Evolutionary conservation across 805 yeast genomes (phyloP).

Genomic region (Saccharomyces kudriavzevii): DNA sequence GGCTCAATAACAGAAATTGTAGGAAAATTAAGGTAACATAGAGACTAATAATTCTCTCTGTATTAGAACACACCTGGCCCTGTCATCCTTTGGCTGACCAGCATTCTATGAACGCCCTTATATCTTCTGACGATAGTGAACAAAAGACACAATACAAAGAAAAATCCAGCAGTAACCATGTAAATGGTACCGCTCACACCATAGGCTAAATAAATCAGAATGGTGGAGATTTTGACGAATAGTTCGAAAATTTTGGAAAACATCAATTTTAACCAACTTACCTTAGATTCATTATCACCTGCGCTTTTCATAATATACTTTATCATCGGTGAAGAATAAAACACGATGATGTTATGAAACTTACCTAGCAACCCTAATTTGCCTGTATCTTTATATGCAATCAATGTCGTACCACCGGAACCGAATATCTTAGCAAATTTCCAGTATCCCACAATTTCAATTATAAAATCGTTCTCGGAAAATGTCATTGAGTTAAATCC

Average conservation of each 20-base stretch:
- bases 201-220: constrained; percentile 17
- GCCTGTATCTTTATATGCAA: constrained; percentile 9
- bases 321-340: constrained; percentile 19
- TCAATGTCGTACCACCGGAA: constrained; percentile 25
- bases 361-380: constrained; percentile 21
- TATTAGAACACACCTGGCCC: not conserved
- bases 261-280: not conserved
- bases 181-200: constrained; percentile 27
- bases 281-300: not conserved
- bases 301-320: constrained; percentile 1
- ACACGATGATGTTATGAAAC: constrained; percentile 28
- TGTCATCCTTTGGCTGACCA: not conserved
- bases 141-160: constrained; percentile 25
- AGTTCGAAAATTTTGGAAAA: constrained; percentile 8
- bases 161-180: constrained; percentile 23
- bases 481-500: constrained; percentile 26
- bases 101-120: constrained; percentile 11
- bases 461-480: constrained; percentile 22
- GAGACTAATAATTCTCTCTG: not conserved
- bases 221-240: constrained; percentile 16
- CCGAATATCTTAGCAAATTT: constrained; percentile 15
- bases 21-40: too few species aligned
- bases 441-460: constrained; percentile 21
- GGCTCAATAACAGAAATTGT: too few species aligned
- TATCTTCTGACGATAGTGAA: constrained; percentile 24